Conservation (phyloP, 306 rosid genomes). For the Quercus parvula region DNA sequence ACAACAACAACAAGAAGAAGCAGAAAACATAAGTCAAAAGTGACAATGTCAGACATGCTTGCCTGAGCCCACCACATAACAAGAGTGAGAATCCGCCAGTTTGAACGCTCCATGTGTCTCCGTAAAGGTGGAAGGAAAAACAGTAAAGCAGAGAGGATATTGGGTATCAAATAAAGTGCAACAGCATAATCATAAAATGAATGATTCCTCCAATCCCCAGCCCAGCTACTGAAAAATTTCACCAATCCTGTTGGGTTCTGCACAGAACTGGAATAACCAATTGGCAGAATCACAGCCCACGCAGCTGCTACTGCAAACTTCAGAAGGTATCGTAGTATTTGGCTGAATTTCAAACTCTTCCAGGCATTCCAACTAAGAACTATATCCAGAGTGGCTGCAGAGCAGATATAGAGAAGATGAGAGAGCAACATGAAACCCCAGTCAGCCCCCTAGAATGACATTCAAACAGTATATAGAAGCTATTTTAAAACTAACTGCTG, state of each 20-base stretch:
- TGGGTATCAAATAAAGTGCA: slow-evolving; percentile 71
- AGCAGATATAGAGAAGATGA: slow-evolving; percentile 24
- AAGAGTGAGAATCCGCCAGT: slow-evolving; percentile 58
- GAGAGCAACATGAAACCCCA: background rate
- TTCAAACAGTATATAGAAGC: background rate
- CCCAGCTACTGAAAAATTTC: slow-evolving; percentile 81
- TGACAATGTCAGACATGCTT: slow-evolving; percentile 26
- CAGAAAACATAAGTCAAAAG: background rate
- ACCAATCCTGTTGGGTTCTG: slow-evolving; percentile 75
- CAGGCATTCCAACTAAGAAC: slow-evolving; percentile 77
- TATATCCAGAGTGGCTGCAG: slow-evolving; percentile 80
- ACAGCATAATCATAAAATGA: slow-evolving; percentile 70
- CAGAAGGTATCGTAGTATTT: slow-evolving; percentile 78
- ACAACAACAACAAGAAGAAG: slow-evolving; percentile 7
- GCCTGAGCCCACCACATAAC: slow-evolving; percentile 99
- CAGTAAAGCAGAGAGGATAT: slow-evolving; percentile 61
- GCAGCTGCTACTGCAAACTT: slow-evolving; percentile 78
- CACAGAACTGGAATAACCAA: slow-evolving; percentile 70
- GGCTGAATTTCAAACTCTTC: slow-evolving; percentile 83
- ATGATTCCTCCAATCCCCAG: slow-evolving; percentile 67
- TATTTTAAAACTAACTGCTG: background rate
- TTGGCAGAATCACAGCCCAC: slow-evolving; percentile 86
- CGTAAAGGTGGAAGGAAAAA: slow-evolving; percentile 91
- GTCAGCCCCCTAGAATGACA: background rate
- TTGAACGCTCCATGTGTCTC: slow-evolving; percentile 76